phyloP scores from a whole-genome alignment of 768 basidiomycete genomes.

The Agrocybe chaxingu region DNA sequence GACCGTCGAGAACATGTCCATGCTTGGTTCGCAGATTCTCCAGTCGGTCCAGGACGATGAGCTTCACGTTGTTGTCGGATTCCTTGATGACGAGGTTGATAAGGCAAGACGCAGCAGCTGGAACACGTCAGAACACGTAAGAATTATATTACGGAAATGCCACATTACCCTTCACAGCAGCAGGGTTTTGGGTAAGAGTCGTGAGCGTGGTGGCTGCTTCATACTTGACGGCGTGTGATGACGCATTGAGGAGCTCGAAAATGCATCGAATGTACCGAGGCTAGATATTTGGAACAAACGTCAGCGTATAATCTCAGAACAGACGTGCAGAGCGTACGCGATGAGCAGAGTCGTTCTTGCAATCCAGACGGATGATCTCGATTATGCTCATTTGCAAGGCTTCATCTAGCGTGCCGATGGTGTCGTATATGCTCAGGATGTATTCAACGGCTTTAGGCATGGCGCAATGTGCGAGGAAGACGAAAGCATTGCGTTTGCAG shows the following conservation, averaged over 20 bases:
- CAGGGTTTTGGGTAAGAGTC: conserved; percentile 89
- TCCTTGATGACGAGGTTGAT: conserved; percentile 91
- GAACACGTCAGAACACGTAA: not conserved
- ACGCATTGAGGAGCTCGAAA: conserved; percentile 85
- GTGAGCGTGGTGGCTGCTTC: conserved; percentile 96
- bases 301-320: conserved; percentile 5
- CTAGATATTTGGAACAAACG: conserved; percentile 33
- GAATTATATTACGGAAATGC: not conserved
- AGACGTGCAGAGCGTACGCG: conserved; percentile 49
- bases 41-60: conserved; percentile 92
- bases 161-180: conserved; percentile 84
- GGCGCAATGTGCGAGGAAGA: conserved; percentile 83
- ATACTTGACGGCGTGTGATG: conserved; percentile 94
- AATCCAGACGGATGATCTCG: conserved; percentile 89
- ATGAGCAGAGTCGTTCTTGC: conserved; percentile 79
- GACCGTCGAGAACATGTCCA: conserved; percentile 81
- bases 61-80: conserved; percentile 98
- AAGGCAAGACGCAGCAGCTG: conserved; percentile 86
- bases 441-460: conserved; percentile 93
- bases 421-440: conserved; percentile 81
- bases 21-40: conserved; percentile 80
- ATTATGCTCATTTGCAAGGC: conserved; percentile 94
- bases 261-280: conserved; percentile 93
- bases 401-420: conserved; percentile 81
- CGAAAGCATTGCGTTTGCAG: conserved; percentile 96